A percentile compares a stretch with the other conserved stretches of the same genome.
Evolutionary conservation across 2,329 filamentous ascomycete genomes (phyloP).

Genomic region (Ustilaginoidea virens): DNA sequence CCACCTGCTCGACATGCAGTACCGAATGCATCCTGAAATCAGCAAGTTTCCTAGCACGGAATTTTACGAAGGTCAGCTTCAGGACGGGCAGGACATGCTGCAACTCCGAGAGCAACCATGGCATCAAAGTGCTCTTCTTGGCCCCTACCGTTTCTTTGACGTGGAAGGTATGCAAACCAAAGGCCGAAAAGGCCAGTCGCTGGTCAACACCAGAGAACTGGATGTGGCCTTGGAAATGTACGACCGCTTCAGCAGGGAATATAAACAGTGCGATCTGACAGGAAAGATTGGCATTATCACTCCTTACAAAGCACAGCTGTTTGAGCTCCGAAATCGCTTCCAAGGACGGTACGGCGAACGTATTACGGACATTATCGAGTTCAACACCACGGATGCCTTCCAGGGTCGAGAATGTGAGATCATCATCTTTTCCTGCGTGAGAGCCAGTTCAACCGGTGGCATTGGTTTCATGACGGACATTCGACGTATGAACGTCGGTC

Average conservation of each 20-base stretch:
- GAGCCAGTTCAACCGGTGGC: conserved; percentile 79
- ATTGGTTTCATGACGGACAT: conserved; percentile 98
- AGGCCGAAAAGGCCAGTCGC: conserved; percentile 71
- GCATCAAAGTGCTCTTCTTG: conserved; percentile 69
- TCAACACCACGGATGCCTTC: conserved; percentile 98
- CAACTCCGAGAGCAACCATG: conserved; percentile 62
- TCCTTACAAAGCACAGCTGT: conserved; percentile 88
- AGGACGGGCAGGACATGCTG: conserved; percentile 76
- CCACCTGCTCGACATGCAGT: conserved; percentile 92
- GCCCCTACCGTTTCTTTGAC: conserved; percentile 94
- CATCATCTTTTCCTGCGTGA: conserved; percentile 97
- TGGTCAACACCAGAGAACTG: conserved; percentile 79
- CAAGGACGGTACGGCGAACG: conserved; percentile 52
- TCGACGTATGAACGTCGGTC: conserved; percentile 95
- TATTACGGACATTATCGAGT: conserved; percentile 72
- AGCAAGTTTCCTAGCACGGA: conserved; percentile 77
- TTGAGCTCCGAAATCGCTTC: conserved; percentile 65
- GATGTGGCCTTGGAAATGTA: conserved; percentile 78
- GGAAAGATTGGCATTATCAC: conserved; percentile 95
- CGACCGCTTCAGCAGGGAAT: conserved; percentile 61
- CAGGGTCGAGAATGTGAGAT: conserved; percentile 94
- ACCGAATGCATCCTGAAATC: conserved; percentile 98
- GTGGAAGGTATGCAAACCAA: conserved; percentile 75
- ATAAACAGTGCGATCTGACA: conserved; percentile 49
- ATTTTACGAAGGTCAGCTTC: conserved; percentile 80